Evolutionary conservation across 1,284 basidiomycete genomes (phyloP).

Genomic region (Lentinula novae-zelandiae): DNA sequence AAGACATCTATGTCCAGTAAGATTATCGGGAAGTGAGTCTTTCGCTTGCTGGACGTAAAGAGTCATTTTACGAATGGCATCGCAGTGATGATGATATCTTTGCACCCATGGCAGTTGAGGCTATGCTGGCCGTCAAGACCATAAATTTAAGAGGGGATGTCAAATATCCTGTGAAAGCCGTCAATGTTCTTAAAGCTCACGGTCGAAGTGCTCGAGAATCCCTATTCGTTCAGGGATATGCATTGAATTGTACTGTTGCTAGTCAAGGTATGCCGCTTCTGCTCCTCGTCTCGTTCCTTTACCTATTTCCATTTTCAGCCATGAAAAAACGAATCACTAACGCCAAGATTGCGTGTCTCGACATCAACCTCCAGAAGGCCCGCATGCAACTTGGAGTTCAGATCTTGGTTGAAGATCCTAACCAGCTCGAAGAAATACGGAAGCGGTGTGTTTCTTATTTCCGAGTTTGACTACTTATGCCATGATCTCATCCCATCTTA

Average conservation of each 20-base stretch:
- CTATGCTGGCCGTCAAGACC: slow-evolving; percentile 97
- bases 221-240: slow-evolving; percentile 94
- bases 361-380: slow-evolving; percentile 97
- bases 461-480: slow-evolving; percentile 12
- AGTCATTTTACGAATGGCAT: slow-evolving; percentile 9
- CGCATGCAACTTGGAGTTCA: slow-evolving; percentile 99
- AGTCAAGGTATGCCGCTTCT: slow-evolving; percentile 74
- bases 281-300: not conserved
- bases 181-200: slow-evolving; percentile 99
- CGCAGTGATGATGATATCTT: slow-evolving; percentile 95
- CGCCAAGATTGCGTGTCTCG: slow-evolving; percentile 98
- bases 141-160: slow-evolving; percentile 93
- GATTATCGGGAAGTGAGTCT: slow-evolving; percentile 89
- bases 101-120: slow-evolving; percentile 97
- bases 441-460: slow-evolving; percentile 58
- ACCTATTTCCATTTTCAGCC: slow-evolving; percentile 37
- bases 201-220: slow-evolving; percentile 96
- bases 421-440: slow-evolving; percentile 95
- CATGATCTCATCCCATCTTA: slow-evolving; percentile 25
- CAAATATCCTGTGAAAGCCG: slow-evolving; percentile 99
- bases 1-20: slow-evolving; percentile 99
- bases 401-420: slow-evolving; percentile 96
- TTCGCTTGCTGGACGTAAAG: not conserved
- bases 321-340: slow-evolving; percentile 95
- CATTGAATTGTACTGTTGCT: slow-evolving; percentile 97